These are phyloP conservation scores for Wallacemonas sp. DNA, from an alignment of 208 protist genomes.

Conservation along the genomic window DNA sequence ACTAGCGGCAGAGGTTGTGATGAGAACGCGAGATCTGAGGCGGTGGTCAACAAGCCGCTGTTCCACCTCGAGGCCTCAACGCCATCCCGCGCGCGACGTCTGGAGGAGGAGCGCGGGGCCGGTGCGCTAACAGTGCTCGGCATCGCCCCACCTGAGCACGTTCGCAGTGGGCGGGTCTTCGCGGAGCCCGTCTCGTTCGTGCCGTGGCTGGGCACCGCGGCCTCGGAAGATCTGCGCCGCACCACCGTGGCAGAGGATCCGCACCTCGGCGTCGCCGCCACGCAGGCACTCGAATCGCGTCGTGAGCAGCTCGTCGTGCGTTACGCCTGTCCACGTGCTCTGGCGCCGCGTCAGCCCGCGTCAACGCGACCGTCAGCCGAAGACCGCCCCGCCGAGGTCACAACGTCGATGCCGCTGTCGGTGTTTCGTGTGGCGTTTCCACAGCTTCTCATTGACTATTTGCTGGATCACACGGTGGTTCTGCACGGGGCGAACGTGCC, in stretches of 20 bases:
- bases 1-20: too few species aligned
- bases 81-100: conserved; percentile 11
- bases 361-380: not conserved
- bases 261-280: conserved; percentile 17
- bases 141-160: conserved; percentile 45
- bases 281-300: conserved; percentile 37
- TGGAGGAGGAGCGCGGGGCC: conserved; percentile 21
- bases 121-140: conserved; percentile 50
- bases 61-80: conserved; percentile 13
- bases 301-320: conserved; percentile 71
- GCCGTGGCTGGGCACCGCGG: conserved; percentile 40
- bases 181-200: conserved; percentile 28
- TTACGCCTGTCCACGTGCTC: conserved; percentile 29
- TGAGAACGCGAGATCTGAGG: too few species aligned
- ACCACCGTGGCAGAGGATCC: conserved; percentile 26
- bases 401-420: conserved; percentile 69
- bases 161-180: conserved; percentile 32
- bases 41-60: too few species aligned
- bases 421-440: conserved; percentile 75
- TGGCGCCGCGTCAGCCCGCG: not conserved
- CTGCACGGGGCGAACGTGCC: conserved; percentile 34
- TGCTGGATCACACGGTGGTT: conserved; percentile 61
- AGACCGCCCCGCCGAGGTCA: not conserved
- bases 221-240: conserved; percentile 49
- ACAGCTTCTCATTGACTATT: conserved; percentile 78